Conservation (phyloP, 108 stramenopile species). For the Aurantiochytrium sp. region DNA sequence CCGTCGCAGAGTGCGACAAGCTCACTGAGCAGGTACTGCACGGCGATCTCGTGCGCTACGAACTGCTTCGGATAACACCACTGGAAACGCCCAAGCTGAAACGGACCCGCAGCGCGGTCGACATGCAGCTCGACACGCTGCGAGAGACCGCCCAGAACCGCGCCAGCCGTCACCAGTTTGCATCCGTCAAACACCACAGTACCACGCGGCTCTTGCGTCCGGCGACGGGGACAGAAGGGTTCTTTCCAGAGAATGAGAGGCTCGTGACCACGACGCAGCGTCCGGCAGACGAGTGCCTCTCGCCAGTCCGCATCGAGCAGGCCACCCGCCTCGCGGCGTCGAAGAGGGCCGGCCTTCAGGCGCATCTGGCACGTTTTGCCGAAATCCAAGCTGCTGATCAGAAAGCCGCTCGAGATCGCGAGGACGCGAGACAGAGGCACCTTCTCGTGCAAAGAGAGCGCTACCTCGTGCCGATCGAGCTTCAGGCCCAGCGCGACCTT, state of each 20-base stretch:
- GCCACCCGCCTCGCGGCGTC: neutral
- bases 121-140: neutral
- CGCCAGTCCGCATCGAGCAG: neutral
- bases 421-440: neutral
- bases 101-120: neutral
- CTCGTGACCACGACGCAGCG: neutral
- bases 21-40: neutral
- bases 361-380: neutral
- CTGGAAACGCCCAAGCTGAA: neutral
- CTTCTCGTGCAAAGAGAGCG: neutral
- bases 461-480: neutral
- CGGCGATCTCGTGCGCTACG: neutral
- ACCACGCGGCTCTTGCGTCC: neutral
- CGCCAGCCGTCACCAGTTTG: neutral
- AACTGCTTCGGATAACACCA: neutral
- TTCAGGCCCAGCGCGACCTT: neutral
- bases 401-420: neutral
- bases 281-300: neutral
- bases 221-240: neutral
- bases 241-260: neutral
- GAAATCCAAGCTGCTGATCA: neutral
- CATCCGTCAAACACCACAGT: neutral
- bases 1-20: neutral
- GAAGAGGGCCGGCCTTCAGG: neutral
- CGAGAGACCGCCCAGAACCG: neutral